These are phyloP conservation scores for Astrothelium subdiscretum DNA, from an alignment of 495 filamentous ascomycete species.

Conservation along the genomic window DNA sequence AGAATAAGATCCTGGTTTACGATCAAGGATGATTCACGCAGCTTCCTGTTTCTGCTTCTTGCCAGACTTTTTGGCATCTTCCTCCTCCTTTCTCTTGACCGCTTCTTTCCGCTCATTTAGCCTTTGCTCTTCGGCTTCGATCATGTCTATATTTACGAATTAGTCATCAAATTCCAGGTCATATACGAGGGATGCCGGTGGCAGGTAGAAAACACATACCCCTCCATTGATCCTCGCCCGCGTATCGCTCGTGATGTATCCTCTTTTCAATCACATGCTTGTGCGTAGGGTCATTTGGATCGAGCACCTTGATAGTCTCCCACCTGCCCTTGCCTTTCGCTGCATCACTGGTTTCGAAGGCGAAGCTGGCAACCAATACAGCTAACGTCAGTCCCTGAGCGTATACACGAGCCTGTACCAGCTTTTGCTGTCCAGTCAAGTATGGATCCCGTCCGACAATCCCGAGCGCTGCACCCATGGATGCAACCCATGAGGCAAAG, in stretches of 20 bases:
- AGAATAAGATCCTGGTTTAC: not conserved
- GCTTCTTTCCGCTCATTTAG: constrained; percentile 27
- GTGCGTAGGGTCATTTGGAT: constrained; percentile 59
- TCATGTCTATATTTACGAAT: constrained; percentile 26
- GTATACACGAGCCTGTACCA: constrained; percentile 95
- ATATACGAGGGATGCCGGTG: too few relatives aligned
- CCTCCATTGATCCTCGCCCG: constrained; percentile 80
- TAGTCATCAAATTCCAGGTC: too few relatives aligned
- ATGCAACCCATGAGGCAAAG: constrained; percentile 67
- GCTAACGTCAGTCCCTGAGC: constrained; percentile 91
- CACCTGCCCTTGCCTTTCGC: constrained; percentile 62
- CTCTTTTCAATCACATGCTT: constrained; percentile 61
- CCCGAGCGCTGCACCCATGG: constrained; percentile 64
- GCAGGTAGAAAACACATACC: constrained; percentile 41
- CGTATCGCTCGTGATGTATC: constrained; percentile 59
- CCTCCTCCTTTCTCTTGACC: constrained; percentile 15
- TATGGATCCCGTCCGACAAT: constrained; percentile 71
- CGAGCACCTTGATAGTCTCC: constrained; percentile 60
- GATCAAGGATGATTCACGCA: not conserved
- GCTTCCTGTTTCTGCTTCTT: constrained; percentile 7
- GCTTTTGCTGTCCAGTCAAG: constrained; percentile 68
- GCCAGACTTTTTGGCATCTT: constrained; percentile 16
- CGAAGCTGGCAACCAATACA: constrained; percentile 76
- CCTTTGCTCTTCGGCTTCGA: constrained; percentile 30
- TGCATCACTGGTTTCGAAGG: constrained; percentile 79